Evolutionary conservation across 2,329 filamentous ascomycete genomes (phyloP), one percentile per base, ranked within the genome.

Genomic region (Fusarium piperis): DNA sequence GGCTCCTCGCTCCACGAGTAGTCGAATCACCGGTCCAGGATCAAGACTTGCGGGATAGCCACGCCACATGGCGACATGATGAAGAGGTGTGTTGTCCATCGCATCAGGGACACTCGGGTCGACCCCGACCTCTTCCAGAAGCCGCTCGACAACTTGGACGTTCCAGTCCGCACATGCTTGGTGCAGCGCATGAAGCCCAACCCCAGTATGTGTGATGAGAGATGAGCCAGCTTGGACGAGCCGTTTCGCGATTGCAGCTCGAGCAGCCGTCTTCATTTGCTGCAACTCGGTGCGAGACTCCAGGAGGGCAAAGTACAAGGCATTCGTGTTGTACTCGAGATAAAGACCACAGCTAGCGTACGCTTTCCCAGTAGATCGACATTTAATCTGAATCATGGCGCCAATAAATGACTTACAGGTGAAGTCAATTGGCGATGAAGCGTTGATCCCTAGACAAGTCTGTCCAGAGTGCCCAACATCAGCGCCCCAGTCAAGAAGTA

Each of bases 111-210:
- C 38, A 44, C 28, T 30, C 2, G 38, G 38, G 20, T 33, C 55
- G 15, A 44, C 38, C 5, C 38, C 28, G 6, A n/a, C 28, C n/a
- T 46, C 55, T 7, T 58, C 28, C 10, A 58, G 28, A 8, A 58
- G 38, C 55, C 55, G 46, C 18, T 20, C 23, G 9, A 58, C 55
- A 28, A 44, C 30, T 6, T 58, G 28, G n/a, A 18, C 6, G 20
- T 58, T 58, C 55, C 55, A 58, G 20, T 58, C 55, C 9, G 55
- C 55, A 13, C 55, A 58, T 4, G 55, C 38, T 30, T 58, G 55
- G 18, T 58, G 55, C 23, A 58, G 10, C 4, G 38, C 55, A 23
- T 58, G 55, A 32, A 58, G 36, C 23, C 55, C 55, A 18, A 58
- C 36, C 23, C 55, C 55, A 15, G 55, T 41, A 41, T 58, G 55